Base-by-base conservation (phyloP, 495 filamentous ascomycete species). In the Lindgomyces ingoldianus region DNA sequence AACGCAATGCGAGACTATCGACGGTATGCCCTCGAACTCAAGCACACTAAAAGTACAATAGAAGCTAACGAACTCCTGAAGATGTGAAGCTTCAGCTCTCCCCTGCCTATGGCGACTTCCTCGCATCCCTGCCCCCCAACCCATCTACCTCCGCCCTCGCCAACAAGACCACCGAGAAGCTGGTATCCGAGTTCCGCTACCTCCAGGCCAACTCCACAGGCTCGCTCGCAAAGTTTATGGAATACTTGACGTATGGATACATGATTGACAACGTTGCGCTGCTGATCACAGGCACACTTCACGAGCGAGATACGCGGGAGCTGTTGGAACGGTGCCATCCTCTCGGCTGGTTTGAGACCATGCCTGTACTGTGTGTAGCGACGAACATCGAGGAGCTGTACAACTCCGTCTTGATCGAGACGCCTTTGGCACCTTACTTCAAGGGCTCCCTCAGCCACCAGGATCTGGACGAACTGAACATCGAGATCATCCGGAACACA, bases 191-290 rank as follows among this genome's bases (percentile, higher is more conserved):
- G 74, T 99, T 99, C 78, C 87, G 91, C 63, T 99, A 99, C 74
- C 80, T 99, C 53, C 87, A 92, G 68, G 91, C 91, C 42, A 95
- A 98, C 73, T 87, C 95, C 16, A 89, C 89, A 4, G 95, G 94
- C 6, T 89, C 91, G 0, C 85, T 96, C 21, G 87, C 92, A 52
- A 91, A 90, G 70, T 99, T 99, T 76, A 87, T 98, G 79, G 91
- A 96, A 72, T 99, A 96, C 75, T 79, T 99, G 57, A 98, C 93
- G 11, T 98, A 99, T 72, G 92, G 91, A 48, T 99, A 99, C 81
- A 99, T 99, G 94, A 99, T 99, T 77, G 94, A 99, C 78, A 99
- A 99, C 74, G 91, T 99, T 42, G 95, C 94, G 25, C 87, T 99
- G 22, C 86, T 99, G 70, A 99, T 99, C 76, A 99, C 94, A 39